phyloP scores from a whole-genome alignment of 2,329 filamentous ascomycete genomes.

The Mollisia scopiformis region DNA sequence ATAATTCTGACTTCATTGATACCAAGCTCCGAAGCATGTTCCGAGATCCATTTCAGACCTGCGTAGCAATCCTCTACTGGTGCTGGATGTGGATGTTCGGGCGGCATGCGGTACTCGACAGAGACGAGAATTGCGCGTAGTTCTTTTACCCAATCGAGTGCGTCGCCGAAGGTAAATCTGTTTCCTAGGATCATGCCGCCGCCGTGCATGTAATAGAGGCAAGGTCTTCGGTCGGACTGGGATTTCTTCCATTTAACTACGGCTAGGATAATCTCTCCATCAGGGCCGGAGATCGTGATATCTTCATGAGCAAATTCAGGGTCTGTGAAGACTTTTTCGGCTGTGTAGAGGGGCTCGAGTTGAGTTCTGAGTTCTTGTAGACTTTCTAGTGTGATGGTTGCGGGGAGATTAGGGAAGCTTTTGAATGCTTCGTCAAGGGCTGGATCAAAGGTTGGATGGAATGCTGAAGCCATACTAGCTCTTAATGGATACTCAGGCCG shows the following conservation, averaged over 20 bases:
- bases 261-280: neutral
- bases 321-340: neutral
- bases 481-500: neutral
- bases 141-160: neutral
- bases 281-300: neutral
- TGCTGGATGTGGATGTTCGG: no score
- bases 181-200: neutral
- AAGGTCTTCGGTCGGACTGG: neutral
- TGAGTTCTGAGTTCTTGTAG: neutral
- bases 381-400: neutral
- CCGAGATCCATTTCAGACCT: slow-evolving; percentile 42
- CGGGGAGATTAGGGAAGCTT: neutral
- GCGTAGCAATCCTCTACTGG: no score
- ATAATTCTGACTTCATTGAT: slow-evolving; percentile 52
- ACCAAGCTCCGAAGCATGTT: slow-evolving; percentile 39
- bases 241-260: neutral
- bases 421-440: neutral
- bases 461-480: neutral
- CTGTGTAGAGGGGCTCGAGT: neutral
- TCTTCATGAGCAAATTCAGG: neutral
- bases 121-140: no score
- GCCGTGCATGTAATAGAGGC: neutral
- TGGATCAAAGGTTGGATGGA: neutral
- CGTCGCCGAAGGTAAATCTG: neutral
- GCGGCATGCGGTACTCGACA: no score